These are phyloP conservation scores for Chaetomium strumarium DNA, from an alignment of 2,329 filamentous ascomycete genomes.

Conservation along the genomic window DNA sequence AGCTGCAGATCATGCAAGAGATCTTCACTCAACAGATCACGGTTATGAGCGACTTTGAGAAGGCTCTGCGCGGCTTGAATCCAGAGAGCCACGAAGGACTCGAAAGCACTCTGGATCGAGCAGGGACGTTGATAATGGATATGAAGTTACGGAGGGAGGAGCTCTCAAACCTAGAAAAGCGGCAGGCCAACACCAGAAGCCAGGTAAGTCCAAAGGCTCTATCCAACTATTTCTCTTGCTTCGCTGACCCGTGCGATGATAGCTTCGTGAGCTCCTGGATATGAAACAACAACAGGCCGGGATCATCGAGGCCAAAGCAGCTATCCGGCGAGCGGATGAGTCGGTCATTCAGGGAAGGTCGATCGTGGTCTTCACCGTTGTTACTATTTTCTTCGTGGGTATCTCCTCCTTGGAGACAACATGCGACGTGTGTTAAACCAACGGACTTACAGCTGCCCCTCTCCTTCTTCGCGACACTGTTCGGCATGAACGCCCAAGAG, in stretches of 20 bases:
- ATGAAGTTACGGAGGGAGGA: conserved; percentile 24
- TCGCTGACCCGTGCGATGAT: background rate
- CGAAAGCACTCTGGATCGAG: conserved; percentile 10
- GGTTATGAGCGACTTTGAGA: conserved; percentile 22
- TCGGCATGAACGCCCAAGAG: conserved; percentile 35
- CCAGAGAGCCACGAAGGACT: conserved; percentile 8
- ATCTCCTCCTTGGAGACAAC: background rate
- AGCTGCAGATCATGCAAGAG: conserved; percentile 24
- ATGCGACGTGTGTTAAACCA: background rate
- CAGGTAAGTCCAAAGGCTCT: conserved; percentile 19
- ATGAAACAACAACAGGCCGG: conserved; percentile 33
- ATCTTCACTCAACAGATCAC: conserved; percentile 23
- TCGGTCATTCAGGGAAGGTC: conserved; percentile 29
- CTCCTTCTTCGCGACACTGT: conserved; percentile 34
- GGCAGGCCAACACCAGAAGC: conserved; percentile 25
- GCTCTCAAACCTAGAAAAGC: conserved; percentile 25
- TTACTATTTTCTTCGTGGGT: conserved; percentile 33
- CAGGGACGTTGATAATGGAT: conserved; percentile 16
- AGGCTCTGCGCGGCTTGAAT: conserved; percentile 16
- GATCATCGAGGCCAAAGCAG: conserved; percentile 30
- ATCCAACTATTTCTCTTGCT: no score
- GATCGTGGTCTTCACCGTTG: conserved; percentile 32
- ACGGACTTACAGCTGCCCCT: conserved; percentile 29
- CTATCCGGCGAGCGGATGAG: conserved; percentile 28
- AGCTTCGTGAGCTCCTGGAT: conserved; percentile 28